These are phyloP conservation scores for Macrotyloma uniflorum DNA, from an alignment of 306 rosid genomes.

Conservation along the genomic window DNA sequence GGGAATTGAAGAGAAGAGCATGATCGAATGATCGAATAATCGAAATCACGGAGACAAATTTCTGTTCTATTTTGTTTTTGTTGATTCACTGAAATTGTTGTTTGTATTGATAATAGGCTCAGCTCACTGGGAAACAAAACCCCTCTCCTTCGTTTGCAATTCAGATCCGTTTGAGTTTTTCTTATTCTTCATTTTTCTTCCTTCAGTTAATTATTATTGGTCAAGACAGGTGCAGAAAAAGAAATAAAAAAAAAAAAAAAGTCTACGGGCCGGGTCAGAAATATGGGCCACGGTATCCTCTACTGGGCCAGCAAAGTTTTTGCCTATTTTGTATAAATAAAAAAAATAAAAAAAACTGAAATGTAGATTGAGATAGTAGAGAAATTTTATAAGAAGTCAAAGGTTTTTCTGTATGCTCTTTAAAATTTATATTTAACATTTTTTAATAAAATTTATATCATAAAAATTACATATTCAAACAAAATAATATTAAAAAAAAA, in stretches of 20 bases:
- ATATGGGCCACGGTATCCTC: background rate
- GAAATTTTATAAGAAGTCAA: no score
- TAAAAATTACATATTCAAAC: no score
- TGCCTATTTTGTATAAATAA: background rate
- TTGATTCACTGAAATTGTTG: conserved; percentile 9
- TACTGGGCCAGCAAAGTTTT: background rate
- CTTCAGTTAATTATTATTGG: conserved; percentile 12
- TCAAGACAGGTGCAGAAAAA: background rate
- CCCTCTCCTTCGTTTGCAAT: conserved; percentile 27
- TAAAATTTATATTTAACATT: no score
- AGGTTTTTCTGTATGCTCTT: no score
- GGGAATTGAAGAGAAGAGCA: conserved; percentile 24
- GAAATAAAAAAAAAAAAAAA: accelerated
- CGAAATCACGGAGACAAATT: background rate
- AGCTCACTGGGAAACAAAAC: conserved; percentile 43
- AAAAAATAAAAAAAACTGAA: no score
- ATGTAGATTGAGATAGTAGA: no score
- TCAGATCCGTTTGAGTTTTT: conserved; percentile 56
- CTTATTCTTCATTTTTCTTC: background rate
- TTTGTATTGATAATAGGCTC: background rate
- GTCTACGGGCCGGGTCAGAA: background rate
- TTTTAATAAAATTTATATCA: no score
- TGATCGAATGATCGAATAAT: conserved; percentile 12
- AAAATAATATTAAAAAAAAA: no score
- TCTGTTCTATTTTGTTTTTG: background rate